Evolutionary conservation across 306 rosid species (phyloP).

Genomic region (Fragaria nilgerrensis): DNA sequence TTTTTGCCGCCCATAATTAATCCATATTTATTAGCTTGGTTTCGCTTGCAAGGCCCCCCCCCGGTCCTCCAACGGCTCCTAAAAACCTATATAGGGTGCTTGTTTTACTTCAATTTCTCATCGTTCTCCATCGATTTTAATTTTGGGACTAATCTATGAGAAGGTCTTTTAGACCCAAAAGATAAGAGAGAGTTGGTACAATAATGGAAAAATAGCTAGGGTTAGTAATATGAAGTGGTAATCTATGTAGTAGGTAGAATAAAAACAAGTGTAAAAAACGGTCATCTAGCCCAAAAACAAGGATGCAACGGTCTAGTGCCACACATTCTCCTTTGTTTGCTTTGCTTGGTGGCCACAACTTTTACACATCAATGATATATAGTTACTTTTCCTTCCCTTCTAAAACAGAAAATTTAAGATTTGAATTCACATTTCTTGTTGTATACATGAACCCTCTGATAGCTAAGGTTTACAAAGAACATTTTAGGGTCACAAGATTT

Average conservation of each 20-base stretch:
- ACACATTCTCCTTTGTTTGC: constrained; percentile 5
- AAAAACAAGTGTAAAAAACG: background rate
- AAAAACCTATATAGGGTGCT: background rate
- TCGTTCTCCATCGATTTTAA: background rate
- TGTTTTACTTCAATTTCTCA: background rate
- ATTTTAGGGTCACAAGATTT: background rate
- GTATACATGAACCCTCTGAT: background rate
- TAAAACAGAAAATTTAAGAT: constrained; percentile 1
- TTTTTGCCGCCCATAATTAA: constrained; percentile 55
- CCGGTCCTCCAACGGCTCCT: constrained; percentile 46
- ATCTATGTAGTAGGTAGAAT: constrained; percentile 4
- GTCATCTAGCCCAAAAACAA: background rate
- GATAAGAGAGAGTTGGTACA: background rate
- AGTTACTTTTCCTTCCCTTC: background rate
- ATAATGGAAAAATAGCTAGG: background rate
- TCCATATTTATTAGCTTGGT: constrained; percentile 36
- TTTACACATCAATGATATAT: background rate
- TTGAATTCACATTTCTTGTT: background rate
- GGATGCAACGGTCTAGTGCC: constrained; percentile 1
- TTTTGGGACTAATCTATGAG: background rate
- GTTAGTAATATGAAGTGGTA: background rate
- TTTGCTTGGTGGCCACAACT: constrained; percentile 6
- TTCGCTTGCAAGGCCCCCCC: constrained; percentile 70
- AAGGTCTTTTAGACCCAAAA: background rate
- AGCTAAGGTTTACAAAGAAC: background rate